Evolutionary conservation across 192 early-diverging fungal genomes (phyloP).

Genomic region (Entomortierella lignicola): DNA sequence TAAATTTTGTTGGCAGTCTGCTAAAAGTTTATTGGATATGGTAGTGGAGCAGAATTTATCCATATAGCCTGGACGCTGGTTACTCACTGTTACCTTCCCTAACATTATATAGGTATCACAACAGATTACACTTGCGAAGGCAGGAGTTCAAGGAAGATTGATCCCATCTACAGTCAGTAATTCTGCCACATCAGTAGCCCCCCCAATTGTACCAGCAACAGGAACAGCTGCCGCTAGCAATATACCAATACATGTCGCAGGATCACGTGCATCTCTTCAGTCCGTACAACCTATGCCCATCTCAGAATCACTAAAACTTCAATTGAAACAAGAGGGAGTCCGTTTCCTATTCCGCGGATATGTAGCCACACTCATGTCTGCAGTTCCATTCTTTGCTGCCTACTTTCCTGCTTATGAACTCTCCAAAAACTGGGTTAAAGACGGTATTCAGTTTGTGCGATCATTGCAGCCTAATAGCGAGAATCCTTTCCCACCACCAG

Average conservation of each 20-base stretch:
- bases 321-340: slow-evolving; percentile 45
- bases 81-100: background rate
- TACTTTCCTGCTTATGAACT: slow-evolving; percentile 56
- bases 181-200: slow-evolving; percentile 21
- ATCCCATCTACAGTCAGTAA: slow-evolving; percentile 9
- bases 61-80: background rate
- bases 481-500: slow-evolving; percentile 39
- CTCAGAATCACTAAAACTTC: slow-evolving; percentile 38
- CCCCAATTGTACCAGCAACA: slow-evolving; percentile 15
- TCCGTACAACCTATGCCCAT: slow-evolving; percentile 30
- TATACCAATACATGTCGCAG: slow-evolving; percentile 29
- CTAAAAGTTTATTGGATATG: too few species aligned
- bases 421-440: slow-evolving; percentile 34
- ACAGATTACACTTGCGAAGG: slow-evolving; percentile 51
- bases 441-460: slow-evolving; percentile 36
- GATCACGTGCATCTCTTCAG: slow-evolving; percentile 32
- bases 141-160: slow-evolving; percentile 37
- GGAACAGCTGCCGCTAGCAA: slow-evolving; percentile 20
- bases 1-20: too few species aligned
- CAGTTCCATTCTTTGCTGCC: slow-evolving; percentile 55
- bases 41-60: background rate
- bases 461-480: background rate
- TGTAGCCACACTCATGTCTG: slow-evolving; percentile 45
- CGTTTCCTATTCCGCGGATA: slow-evolving; percentile 57
- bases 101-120: slow-evolving; percentile 30